Evolutionary conservation across 768 basidiomycete species (phyloP), one percentile per base, ranked within the genome.

Genomic region (Hirschioporus abietinus): DNA sequence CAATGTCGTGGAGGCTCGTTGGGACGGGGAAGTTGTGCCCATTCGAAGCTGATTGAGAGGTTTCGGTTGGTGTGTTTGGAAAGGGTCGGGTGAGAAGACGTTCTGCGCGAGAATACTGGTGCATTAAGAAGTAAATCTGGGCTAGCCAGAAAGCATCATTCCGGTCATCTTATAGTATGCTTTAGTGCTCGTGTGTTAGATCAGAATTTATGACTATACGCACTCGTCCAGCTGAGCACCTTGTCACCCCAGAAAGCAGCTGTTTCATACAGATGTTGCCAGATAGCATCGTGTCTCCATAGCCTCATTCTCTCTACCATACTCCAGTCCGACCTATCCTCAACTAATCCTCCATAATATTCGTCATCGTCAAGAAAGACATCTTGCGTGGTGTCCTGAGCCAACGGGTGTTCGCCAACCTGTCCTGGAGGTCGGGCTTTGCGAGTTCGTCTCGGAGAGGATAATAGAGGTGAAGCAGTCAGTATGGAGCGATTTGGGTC

Each of bases 141-240:
- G 97, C 96, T 24, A 99, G 86, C 97, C 97, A 99, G 78, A 99
- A 99, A 15, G 95, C 97, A 77, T 99, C 97, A 74, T 98, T 97
- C 34, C 95, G 90, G 72, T 99, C 94, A 69, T 89, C 96, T 96
- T 71, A 1, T 20, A 42, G 34, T 35, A 66, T 24, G 20, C 10
- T 35, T 23, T 17, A 26, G 30, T 30, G 8, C 30, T 30, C 30
- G 8, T 3, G 2, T 60, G 17, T 26, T 26, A 63, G 12, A 60
- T 35, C 60, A n/a, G 23, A 66, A 65, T n/a, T 57, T 67, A 64
- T 66, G 68, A 9, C 52, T 66, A 57, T 65, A 78, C 76, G 74
- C 74, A 98, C 96, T 92, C 34, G 97, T 99, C 93, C 95, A 96
- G 68, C 86, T 92, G 61, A 98, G 81, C 60, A 99, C 88, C 77